Base-by-base conservation (phyloP, 495 filamentous ascomycete species). In the Beverwykella pulmonaria region DNA sequence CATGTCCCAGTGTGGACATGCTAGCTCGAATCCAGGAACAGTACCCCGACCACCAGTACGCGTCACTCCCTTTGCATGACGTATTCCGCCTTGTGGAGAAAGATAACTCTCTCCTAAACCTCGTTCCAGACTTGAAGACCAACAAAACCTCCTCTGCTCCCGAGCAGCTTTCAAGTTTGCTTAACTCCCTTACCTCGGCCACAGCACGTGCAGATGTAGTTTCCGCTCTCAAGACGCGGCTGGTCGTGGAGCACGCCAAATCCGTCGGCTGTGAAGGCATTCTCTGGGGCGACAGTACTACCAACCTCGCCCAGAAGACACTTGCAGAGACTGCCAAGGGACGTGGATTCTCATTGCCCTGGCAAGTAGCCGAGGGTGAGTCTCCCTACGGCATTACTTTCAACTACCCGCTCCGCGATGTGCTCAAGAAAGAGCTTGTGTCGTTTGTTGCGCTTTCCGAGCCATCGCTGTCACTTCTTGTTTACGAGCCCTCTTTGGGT, bases 321-420 rank as follows among this genome's bases (percentile, higher is more conserved):
- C 86, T 98, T 2, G 81, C 91, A 0, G 90, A 92, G 74, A 90
- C 92, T 2, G 92, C 95, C 6, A 97, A 97, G 77, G 94, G 94
- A 0, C 83, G 94, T 3, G 94, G 93, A 0, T 89, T 88, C 63
- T 83, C 88, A 14, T 71, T 98, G 41, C 92, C 92, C 0, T 92
- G 89, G 88, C 85, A 88, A 70, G 83, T 92, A 7, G 84, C 86
- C 14, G 94, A 98, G 74, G 90, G 90, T 3, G 74, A 73, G 65
- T 88, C 81, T 47, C 86, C 79, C 9, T 87, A 78, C 76, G 89
- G 83, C 36, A 72, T 84, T 58, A 77, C 76, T 34, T 87, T 83
- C 76, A 82, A 86, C 69, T 92, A 88, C 73, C 91, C 91, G 0
- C 79, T 96, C 46, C 87, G 92, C 48, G 94, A 97, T 73, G 72